Conservation (phyloP, 495 filamentous ascomycete species). For the Emericellopsis terricola region DNA sequence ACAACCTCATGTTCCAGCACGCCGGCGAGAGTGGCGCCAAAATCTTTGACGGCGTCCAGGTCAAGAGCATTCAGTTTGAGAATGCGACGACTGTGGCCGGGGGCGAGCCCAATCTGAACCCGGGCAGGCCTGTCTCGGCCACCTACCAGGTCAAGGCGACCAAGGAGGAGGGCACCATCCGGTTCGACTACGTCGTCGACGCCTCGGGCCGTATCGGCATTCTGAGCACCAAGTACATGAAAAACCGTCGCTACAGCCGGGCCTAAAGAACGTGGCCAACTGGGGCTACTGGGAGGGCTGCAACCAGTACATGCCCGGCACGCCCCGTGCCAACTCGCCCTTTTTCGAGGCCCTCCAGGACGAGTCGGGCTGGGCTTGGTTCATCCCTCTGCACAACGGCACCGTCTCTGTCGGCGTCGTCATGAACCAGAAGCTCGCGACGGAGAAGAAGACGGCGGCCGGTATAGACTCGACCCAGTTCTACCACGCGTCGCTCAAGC, state of each 20-base stretch:
- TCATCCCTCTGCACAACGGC: slow-evolving; percentile 25
- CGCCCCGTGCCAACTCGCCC: slow-evolving; percentile 12
- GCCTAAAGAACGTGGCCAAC: slow-evolving; percentile 24
- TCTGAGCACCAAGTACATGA: slow-evolving; percentile 23
- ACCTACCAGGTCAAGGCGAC: slow-evolving; percentile 18
- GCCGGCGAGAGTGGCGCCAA: slow-evolving; percentile 26
- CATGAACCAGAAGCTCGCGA: slow-evolving; percentile 15
- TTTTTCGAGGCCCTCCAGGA: slow-evolving; percentile 25
- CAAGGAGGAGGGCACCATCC: slow-evolving; percentile 20
- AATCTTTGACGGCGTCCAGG: slow-evolving; percentile 26
- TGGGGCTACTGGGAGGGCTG: slow-evolving; percentile 26
- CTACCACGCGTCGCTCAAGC: slow-evolving; percentile 20
- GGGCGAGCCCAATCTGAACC: too few species aligned
- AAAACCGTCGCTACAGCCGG: slow-evolving; percentile 22
- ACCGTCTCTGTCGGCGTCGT: slow-evolving; percentile 24
- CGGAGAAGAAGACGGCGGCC: slow-evolving; percentile 12
- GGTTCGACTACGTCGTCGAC: slow-evolving; percentile 27
- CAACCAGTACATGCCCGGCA: slow-evolving; percentile 12
- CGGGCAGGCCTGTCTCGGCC: slow-evolving; percentile 27
- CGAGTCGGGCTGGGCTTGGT: slow-evolving; percentile 25
- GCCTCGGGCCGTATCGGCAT: slow-evolving; percentile 23
- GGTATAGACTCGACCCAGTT: slow-evolving; percentile 14
- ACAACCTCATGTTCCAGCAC: slow-evolving; percentile 32
- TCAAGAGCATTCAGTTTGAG: slow-evolving; percentile 19
- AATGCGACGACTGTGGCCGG: slow-evolving; percentile 2